phyloP scores from a whole-genome alignment of 148 eudicot species.

The Cornus controversa region DNA sequence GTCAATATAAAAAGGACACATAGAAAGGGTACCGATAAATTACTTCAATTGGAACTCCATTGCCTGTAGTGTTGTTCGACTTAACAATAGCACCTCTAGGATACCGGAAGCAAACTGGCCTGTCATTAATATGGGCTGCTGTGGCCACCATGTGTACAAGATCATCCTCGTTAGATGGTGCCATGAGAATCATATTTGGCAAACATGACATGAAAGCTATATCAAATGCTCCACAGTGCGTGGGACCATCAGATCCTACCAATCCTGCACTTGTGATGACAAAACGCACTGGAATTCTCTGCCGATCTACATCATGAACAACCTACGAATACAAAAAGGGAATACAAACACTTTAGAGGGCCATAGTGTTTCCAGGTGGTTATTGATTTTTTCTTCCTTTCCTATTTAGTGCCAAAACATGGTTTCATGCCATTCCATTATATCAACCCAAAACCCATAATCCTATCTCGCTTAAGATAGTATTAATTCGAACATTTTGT shows the following conservation, averaged over 20 bases:
- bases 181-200: slow-evolving; percentile 97
- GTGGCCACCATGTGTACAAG: slow-evolving; percentile 83
- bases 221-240: slow-evolving; percentile 76
- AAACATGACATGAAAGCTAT: slow-evolving; percentile 89
- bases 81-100: slow-evolving; percentile 69
- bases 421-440: background rate
- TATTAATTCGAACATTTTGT: background rate
- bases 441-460: too few species aligned
- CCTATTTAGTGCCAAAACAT: background rate
- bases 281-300: slow-evolving; percentile 82
- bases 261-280: slow-evolving; percentile 81
- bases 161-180: slow-evolving; percentile 90
- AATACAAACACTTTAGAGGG: background rate
- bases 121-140: slow-evolving; percentile 67
- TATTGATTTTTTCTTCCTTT: background rate
- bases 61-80: slow-evolving; percentile 25
- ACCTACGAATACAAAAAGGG: slow-evolving; percentile 35
- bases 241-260: slow-evolving; percentile 80
- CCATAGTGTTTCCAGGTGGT: background rate
- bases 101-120: slow-evolving; percentile 87
- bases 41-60: slow-evolving; percentile 70
- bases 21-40: background rate
- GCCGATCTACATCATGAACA: slow-evolving; percentile 88
- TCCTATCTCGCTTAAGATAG: background rate
- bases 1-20: background rate